Evolutionary conservation across 2,329 filamentous ascomycete species (phyloP).

Genomic region (Samsoniella hepiali): DNA sequence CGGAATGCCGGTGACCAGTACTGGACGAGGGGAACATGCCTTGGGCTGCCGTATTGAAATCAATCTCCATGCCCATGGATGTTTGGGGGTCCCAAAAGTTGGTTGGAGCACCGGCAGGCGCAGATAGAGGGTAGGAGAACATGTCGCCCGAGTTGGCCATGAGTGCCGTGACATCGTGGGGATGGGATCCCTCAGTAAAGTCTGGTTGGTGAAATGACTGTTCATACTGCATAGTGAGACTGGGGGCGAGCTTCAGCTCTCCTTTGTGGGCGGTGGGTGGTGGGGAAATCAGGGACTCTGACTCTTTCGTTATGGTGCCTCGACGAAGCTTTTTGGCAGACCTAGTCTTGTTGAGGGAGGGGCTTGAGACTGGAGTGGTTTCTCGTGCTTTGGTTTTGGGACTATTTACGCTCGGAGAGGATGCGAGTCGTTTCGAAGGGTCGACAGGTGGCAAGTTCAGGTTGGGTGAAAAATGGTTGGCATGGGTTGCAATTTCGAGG

Average conservation of each 20-base stretch:
- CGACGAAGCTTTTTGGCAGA: slow-evolving; percentile 46
- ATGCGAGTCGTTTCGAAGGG: slow-evolving; percentile 54
- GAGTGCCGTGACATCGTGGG: slow-evolving; percentile 47
- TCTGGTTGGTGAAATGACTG: slow-evolving; percentile 51
- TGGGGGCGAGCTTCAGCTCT: slow-evolving; percentile 53
- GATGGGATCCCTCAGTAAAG: slow-evolving; percentile 47
- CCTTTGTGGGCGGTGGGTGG: slow-evolving; percentile 56
- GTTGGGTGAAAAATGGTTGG: slow-evolving; percentile 56
- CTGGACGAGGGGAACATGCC: slow-evolving; percentile 40
- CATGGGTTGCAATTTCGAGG: slow-evolving; percentile 57
- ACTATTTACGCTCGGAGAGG: slow-evolving; percentile 50
- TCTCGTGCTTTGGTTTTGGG: slow-evolving; percentile 31
- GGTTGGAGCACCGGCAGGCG: slow-evolving; percentile 46
- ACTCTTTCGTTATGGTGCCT: slow-evolving; percentile 37
- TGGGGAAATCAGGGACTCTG: slow-evolving; percentile 51
- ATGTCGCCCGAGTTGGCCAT: slow-evolving; percentile 50
- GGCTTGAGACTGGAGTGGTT: slow-evolving; percentile 29
- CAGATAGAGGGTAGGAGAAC: slow-evolving; percentile 60
- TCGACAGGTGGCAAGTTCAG: slow-evolving; percentile 58
- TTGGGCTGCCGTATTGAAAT: slow-evolving; percentile 47
- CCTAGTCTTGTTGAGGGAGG: slow-evolving; percentile 27
- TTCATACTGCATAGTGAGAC: slow-evolving; percentile 57
- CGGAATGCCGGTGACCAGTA: slow-evolving; percentile 43
- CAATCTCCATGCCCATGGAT: slow-evolving; percentile 58
- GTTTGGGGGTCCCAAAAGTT: slow-evolving; percentile 58